These are phyloP conservation scores for Paramecium sexaurelia DNA, from an alignment of 73 alveolate species.

Conservation along the genomic window DNA sequence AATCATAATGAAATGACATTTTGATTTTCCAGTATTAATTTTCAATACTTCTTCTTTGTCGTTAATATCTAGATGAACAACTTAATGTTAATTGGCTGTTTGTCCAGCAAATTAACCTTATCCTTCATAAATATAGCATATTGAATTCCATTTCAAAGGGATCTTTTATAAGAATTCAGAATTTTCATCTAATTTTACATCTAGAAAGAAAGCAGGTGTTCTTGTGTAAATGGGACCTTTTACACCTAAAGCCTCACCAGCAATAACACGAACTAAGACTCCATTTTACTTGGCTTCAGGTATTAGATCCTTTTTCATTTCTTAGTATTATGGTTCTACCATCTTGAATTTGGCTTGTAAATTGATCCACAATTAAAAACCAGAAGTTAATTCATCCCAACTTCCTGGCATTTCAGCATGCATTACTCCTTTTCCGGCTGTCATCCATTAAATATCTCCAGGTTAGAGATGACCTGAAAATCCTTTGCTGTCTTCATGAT, in stretches of 20 bases:
- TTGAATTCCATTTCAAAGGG: constrained; percentile 76
- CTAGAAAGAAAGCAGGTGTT: constrained; percentile 86
- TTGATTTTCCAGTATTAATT: background rate
- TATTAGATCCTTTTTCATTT: constrained; percentile 59
- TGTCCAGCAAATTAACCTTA: constrained; percentile 48
- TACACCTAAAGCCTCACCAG: constrained; percentile 86
- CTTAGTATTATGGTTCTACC: constrained; percentile 87
- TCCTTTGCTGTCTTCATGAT: constrained; percentile 88
- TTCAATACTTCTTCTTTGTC: constrained; percentile 47
- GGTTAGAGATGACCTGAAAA: constrained; percentile 74
- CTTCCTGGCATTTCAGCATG: constrained; percentile 94
- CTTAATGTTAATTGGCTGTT: constrained; percentile 20
- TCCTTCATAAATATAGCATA: constrained; percentile 78
- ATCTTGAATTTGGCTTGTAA: constrained; percentile 74
- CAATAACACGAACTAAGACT: too few species aligned
- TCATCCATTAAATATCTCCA: constrained; percentile 92
- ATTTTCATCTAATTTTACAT: constrained; percentile 72
- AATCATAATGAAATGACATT: constrained; percentile 68
- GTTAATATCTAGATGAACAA: constrained; percentile 47
- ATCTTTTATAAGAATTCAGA: constrained; percentile 69
- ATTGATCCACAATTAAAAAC: too few species aligned
- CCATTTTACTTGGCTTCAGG: constrained; percentile 75
- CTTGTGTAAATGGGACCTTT: constrained; percentile 90
- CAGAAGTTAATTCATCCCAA: constrained; percentile 74
- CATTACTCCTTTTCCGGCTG: too few species aligned